Base-by-base conservation (phyloP, 1,284 basidiomycete species). In the Porphyrellus sp. region DNA sequence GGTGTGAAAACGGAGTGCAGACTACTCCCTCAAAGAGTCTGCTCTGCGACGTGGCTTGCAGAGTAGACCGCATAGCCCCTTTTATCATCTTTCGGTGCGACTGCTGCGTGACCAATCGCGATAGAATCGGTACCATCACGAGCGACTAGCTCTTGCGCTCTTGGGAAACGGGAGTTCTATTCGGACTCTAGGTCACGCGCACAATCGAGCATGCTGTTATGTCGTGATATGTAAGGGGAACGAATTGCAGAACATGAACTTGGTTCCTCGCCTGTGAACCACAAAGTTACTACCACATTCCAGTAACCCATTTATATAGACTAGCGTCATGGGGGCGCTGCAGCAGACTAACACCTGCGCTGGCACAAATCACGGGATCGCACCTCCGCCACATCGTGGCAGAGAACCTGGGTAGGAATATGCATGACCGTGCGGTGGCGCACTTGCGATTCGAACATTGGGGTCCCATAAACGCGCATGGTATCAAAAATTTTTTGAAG, bases 341-440 rank as follows among this genome's bases (percentile, higher is more conserved):
- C 31, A 16, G 43, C 49, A 38, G 46, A 55, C 21, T 40, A 30
- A 18, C 28, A 23, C 43, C 18, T 15, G 11, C 28, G 20, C 34
- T 13, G 23, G 61, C 13, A 34, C 24, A 6, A 18, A 31, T 25
- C 55, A 49, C 28, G n/a, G 27, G 46, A 56, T 23, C 31, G 4
- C 23, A 6, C 20, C 18, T 42, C 12, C 13, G 28, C 18, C 12
- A 25, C 2, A 43, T 13, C 12, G 2, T 21, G 5, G 27, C 21
- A 39, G 23, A 28, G 40, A 20, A 27, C 15, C 34, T 24, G 25
- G 4, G 21, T n/a, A 23, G 23, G 6, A 28, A 38, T 20, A n/a
- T 16, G n/a, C 18, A 38, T n/a, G 6, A 45, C 21, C 59, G 59
- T 40, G 51, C 31, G 59, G 53, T 23, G 16, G 37, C 35, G 12